Conservation (phyloP, 345 rosid genomes). For the Populus deltoides region DNA sequence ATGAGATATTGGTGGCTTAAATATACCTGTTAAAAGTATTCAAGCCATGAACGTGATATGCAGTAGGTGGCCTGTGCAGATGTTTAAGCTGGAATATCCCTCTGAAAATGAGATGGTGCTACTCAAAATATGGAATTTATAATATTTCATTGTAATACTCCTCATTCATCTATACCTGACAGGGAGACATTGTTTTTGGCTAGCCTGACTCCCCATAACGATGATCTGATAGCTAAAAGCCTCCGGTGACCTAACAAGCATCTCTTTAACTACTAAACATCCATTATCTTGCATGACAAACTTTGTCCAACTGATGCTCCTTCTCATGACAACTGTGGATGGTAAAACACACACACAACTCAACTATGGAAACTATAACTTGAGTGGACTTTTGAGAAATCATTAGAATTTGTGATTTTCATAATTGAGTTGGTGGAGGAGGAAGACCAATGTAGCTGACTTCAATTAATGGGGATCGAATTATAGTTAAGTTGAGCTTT, state of each 20-base stretch:
- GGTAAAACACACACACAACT: neutral
- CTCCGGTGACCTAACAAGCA: neutral
- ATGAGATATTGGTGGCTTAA: neutral
- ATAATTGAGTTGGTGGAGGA: neutral
- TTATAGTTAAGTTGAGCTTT: neutral
- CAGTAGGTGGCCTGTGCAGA: neutral
- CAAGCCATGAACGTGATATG: neutral
- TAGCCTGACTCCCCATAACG: neutral
- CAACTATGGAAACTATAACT: neutral
- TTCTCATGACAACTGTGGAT: neutral
- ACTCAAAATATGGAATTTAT: neutral
- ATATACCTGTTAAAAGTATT: neutral
- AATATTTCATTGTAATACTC: neutral
- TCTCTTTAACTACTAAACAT: neutral
- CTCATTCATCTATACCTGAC: neutral
- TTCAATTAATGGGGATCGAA: neutral
- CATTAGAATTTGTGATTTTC: neutral
- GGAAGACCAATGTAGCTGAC: neutral
- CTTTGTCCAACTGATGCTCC: neutral
- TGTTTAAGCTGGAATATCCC: neutral
- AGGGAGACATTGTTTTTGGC: neutral
- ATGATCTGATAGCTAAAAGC: neutral
- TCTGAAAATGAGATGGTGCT: neutral
- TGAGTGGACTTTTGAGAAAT: neutral
- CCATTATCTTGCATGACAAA: neutral